Evolutionary conservation across 768 basidiomycete species (phyloP).

Genomic region (Podaxis pistillaris): DNA sequence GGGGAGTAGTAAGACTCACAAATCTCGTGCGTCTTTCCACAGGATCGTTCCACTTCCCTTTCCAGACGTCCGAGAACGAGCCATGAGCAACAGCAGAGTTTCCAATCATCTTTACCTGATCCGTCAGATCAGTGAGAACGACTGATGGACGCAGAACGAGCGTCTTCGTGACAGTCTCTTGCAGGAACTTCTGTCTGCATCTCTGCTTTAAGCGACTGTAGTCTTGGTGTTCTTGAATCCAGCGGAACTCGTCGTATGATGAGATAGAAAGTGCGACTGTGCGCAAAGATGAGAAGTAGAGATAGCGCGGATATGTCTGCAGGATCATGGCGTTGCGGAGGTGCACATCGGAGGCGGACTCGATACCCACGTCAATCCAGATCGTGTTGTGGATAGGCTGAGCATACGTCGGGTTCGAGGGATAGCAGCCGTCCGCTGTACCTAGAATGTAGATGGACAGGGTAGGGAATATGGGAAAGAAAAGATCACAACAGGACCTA

Average conservation of each 20-base stretch:
- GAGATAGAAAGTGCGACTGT: constrained; percentile 51
- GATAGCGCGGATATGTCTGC: constrained; percentile 45
- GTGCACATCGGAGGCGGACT: constrained; percentile 55
- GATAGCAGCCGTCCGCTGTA: constrained; percentile 20
- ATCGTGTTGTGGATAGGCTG: constrained; percentile 23
- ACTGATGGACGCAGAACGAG: constrained; percentile 48
- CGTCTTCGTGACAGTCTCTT: constrained; percentile 56
- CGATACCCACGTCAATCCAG: constrained; percentile 47
- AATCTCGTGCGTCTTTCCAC: constrained; percentile 35
- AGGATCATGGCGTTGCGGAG: constrained; percentile 59
- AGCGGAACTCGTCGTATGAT: constrained; percentile 57
- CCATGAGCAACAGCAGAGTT: constrained; percentile 50
- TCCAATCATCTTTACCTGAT: constrained; percentile 48
- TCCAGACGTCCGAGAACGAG: constrained; percentile 62
- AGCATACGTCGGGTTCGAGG: constrained; percentile 16
- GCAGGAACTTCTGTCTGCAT: constrained; percentile 53
- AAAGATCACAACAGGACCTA: constrained; percentile 46
- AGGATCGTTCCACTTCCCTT: constrained; percentile 51
- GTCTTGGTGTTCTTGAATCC: constrained; percentile 52
- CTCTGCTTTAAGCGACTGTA: constrained; percentile 55
- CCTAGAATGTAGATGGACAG: constrained; percentile 54
- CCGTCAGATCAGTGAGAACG: constrained; percentile 52
- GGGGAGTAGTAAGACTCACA: constrained; percentile 22
- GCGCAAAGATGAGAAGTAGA: constrained; percentile 54
- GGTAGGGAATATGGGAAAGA: constrained; percentile 57